Percentiles rank a stretch among this genome's conserved stretches.
phyloP scores from a whole-genome alignment of 2,329 filamentous ascomycete genomes.

The Epichloe sibirici region DNA sequence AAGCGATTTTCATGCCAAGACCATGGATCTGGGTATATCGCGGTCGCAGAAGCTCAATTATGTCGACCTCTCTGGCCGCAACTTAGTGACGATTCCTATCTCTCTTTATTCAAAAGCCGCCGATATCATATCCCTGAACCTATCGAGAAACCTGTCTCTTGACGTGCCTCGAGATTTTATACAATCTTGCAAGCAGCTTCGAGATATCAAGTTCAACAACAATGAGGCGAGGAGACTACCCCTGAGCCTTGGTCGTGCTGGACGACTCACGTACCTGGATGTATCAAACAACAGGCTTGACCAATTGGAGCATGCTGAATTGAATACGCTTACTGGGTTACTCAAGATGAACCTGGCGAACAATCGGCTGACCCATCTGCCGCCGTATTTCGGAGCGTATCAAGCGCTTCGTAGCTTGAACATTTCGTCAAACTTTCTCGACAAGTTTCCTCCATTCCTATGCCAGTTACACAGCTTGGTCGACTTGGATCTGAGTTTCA shows the following conservation, averaged over 20 bases:
- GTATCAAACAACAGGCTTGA: slow-evolving; percentile 91
- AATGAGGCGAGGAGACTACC: slow-evolving; percentile 86
- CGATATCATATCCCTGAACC: slow-evolving; percentile 89
- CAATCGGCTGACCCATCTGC: slow-evolving; percentile 71
- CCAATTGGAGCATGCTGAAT: slow-evolving; percentile 71
- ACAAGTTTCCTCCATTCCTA: slow-evolving; percentile 73
- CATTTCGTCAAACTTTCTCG: slow-evolving; percentile 85
- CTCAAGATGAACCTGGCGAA: slow-evolving; percentile 89
- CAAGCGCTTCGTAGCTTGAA: slow-evolving; percentile 71
- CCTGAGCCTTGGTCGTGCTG: slow-evolving; percentile 69
- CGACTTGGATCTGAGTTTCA: slow-evolving; percentile 95
- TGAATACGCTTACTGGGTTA: slow-evolving; percentile 62
- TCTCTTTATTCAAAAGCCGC: slow-evolving; percentile 80
- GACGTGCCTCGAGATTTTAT: slow-evolving; percentile 95
- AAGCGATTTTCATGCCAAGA: slow-evolving; percentile 58
- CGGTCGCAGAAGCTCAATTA: slow-evolving; percentile 87
- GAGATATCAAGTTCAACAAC: slow-evolving; percentile 91
- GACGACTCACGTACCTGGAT: slow-evolving; percentile 75
- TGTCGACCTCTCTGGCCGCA: slow-evolving; percentile 80
- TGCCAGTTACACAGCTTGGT: slow-evolving; percentile 73
- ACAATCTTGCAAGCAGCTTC: slow-evolving; percentile 77
- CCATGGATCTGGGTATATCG: slow-evolving; percentile 66
- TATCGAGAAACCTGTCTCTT: slow-evolving; percentile 83
- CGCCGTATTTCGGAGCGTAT: slow-evolving; percentile 72
- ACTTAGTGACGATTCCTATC: slow-evolving; percentile 90